phyloP scores from a whole-genome alignment of 371 early-diverging fungal genomes.

The Globomyces sp. region DNA sequence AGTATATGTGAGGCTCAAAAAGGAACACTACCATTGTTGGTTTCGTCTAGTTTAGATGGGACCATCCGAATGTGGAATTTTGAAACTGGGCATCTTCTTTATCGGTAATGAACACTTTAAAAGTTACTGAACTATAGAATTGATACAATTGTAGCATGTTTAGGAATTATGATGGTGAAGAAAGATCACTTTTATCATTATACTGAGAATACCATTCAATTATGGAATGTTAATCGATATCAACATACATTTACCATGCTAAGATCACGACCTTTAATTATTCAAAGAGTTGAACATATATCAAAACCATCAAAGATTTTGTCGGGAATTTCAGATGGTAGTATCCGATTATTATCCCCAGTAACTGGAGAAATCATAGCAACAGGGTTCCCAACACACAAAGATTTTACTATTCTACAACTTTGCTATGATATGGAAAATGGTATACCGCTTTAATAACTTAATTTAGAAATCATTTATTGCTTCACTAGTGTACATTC shows the following conservation, averaged over 20 bases:
- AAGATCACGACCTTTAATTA: slow-evolving; percentile 24
- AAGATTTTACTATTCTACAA: slow-evolving; percentile 27
- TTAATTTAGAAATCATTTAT: slow-evolving; percentile 25
- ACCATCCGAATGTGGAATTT: slow-evolving; percentile 97
- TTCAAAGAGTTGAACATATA: slow-evolving; percentile 30
- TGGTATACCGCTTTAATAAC: slow-evolving; percentile 16
- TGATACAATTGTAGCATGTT: background rate
- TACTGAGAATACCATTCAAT: slow-evolving; percentile 32
- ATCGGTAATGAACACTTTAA: slow-evolving; percentile 37
- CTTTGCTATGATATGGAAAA: slow-evolving; percentile 29
- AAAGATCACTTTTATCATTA: slow-evolving; percentile 40
- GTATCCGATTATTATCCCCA: slow-evolving; percentile 37
- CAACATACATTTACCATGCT: slow-evolving; percentile 35
- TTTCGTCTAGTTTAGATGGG: slow-evolving; percentile 63
- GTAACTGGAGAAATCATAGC: slow-evolving; percentile 29
- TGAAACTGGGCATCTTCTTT: slow-evolving; percentile 73
- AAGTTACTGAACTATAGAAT: slow-evolving; percentile 43
- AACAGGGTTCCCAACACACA: slow-evolving; percentile 42
- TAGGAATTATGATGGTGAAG: slow-evolving; percentile 28
- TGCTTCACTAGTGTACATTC: slow-evolving; percentile 29
- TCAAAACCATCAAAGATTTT: slow-evolving; percentile 29
- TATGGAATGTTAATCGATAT: slow-evolving; percentile 48
- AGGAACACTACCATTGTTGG: slow-evolving; percentile 31
- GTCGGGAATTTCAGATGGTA: slow-evolving; percentile 30
- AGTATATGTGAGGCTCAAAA: slow-evolving; percentile 27